Evolutionary conservation across 140 eudicot genomes (phyloP).

Genomic region (Bidens hawaiensis): DNA sequence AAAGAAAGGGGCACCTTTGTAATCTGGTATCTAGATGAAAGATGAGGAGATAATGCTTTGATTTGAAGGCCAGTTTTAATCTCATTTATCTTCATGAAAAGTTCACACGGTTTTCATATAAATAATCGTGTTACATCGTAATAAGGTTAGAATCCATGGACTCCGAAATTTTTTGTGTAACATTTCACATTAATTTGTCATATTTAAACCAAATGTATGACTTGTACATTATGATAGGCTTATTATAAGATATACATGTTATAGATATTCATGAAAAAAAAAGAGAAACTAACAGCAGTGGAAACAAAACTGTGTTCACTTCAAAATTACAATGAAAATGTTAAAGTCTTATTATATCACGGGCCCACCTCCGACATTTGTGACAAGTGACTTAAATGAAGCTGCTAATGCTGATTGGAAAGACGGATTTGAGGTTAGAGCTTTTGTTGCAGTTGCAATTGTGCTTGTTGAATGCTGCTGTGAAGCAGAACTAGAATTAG

Average conservation of each 20-base stretch:
- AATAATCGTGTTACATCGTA: constrained; percentile 13
- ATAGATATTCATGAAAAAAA: constrained; percentile 6
- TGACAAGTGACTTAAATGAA: constrained; percentile 55
- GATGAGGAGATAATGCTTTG: constrained; percentile 77
- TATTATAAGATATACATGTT: constrained; percentile 9
- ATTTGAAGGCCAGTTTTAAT: constrained; percentile 29
- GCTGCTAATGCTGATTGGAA: constrained; percentile 80
- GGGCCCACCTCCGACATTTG: constrained; percentile 26
- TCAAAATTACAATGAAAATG: constrained; percentile 2
- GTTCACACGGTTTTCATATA: background rate
- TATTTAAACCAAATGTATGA: constrained; percentile 8
- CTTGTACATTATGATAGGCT: constrained; percentile 17
- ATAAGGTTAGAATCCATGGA: constrained; percentile 12
- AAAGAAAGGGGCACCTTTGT: constrained; percentile 37
- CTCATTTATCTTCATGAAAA: constrained; percentile 8
- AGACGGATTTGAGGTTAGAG: constrained; percentile 74
- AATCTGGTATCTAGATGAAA: constrained; percentile 41
- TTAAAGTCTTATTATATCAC: constrained; percentile 6
- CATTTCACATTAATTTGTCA: constrained; percentile 12
- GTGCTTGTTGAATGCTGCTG: constrained; percentile 41
- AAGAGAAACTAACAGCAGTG: constrained; percentile 1
- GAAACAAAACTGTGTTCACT: constrained; percentile 30
- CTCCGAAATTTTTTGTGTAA: background rate
- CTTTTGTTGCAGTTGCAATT: constrained; percentile 79
- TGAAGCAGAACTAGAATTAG: constrained; percentile 16